phyloP scores from a whole-genome alignment of 371 early-diverging fungal species.

The Mortierella sp. region DNA sequence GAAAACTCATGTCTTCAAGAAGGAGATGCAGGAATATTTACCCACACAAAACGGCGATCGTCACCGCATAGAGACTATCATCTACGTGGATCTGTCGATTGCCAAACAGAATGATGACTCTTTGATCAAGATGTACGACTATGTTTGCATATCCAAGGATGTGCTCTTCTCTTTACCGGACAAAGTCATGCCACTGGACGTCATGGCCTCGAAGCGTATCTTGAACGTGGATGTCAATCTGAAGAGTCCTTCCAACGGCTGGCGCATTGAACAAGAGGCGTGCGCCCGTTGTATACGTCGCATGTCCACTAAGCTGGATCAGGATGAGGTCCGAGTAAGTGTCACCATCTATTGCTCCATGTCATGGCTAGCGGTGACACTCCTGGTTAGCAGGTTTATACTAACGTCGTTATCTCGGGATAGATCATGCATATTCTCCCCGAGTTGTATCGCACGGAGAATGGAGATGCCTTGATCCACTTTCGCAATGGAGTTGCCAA shows the following conservation, averaged over 20 bases:
- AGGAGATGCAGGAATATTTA: constrained; percentile 50
- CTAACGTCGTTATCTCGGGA: too few species aligned
- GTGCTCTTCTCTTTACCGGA: constrained; percentile 44
- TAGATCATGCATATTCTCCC: constrained; percentile 53
- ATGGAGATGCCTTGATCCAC: constrained; percentile 42
- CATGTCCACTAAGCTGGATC: constrained; percentile 49
- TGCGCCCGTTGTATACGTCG: constrained; percentile 48
- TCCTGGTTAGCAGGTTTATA: too few species aligned
- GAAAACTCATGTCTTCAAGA: constrained; percentile 53
- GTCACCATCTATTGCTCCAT: too few species aligned
- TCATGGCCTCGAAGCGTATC: constrained; percentile 45
- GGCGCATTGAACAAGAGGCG: constrained; percentile 51
- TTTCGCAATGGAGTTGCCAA: constrained; percentile 50
- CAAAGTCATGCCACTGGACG: constrained; percentile 43
- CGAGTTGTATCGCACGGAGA: constrained; percentile 49
- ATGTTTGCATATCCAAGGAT: constrained; percentile 46
- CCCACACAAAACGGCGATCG: constrained; percentile 53
- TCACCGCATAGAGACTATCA: constrained; percentile 54
- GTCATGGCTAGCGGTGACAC: not conserved
- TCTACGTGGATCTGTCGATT: constrained; percentile 51
- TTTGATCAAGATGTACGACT: constrained; percentile 36
- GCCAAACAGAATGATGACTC: constrained; percentile 32
- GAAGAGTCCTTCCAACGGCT: constrained; percentile 46
- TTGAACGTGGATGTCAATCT: constrained; percentile 33
- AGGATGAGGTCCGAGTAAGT: constrained; percentile 47